Evolutionary conservation across 2,329 filamentous ascomycete genomes (phyloP).

Genomic region (Orbilia blumenaviensis): DNA sequence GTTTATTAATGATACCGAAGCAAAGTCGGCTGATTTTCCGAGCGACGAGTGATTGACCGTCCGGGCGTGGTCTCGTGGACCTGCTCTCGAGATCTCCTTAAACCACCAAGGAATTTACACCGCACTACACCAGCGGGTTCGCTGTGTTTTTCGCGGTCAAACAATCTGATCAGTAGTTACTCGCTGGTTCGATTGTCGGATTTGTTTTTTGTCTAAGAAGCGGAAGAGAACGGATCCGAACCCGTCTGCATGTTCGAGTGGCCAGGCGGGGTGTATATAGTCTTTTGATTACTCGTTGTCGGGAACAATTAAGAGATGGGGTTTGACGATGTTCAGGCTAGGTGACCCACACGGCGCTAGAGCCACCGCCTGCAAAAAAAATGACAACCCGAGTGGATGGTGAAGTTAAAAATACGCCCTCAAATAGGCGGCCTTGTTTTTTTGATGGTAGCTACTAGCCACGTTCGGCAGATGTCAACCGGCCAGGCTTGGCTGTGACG

Average conservation of each 20-base stretch:
- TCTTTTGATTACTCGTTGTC: constrained; percentile 7
- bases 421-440: neutral
- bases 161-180: neutral
- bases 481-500: constrained; percentile 13
- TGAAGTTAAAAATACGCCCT: constrained; percentile 12
- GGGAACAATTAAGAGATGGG: neutral
- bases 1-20: constrained; percentile 22
- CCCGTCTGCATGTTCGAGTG: neutral
- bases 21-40: constrained; percentile 41
- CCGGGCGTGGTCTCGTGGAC: constrained; percentile 34
- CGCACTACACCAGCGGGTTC: neutral
- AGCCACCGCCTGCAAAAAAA: neutral
- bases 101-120: constrained; percentile 13
- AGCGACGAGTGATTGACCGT: constrained; percentile 35
- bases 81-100: constrained; percentile 34
- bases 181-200: no score
- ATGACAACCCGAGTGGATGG: neutral
- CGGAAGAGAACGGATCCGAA: constrained; percentile 26
- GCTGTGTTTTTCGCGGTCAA: constrained; percentile 6
- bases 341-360: neutral
- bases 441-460: neutral
- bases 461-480: constrained; percentile 11
- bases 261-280: constrained; percentile 11
- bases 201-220: neutral
- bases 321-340: constrained; percentile 1